Evolutionary conservation across 345 rosid genomes (phyloP).

Genomic region (Gossypium thurberi): DNA sequence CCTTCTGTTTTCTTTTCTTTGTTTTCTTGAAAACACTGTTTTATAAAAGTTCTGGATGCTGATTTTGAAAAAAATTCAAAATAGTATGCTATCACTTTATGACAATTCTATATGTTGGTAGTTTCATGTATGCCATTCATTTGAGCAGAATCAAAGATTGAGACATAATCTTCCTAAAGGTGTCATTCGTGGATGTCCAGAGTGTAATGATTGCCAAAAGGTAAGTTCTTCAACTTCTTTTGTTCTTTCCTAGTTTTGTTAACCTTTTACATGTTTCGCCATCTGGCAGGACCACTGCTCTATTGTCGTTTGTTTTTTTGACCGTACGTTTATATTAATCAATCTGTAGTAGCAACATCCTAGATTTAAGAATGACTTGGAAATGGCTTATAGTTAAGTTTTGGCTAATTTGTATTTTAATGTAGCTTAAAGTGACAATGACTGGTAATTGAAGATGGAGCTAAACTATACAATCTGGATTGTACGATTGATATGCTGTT

Average conservation of each 20-base stretch:
- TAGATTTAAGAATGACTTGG: neutral
- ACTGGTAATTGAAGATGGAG: slow-evolving; percentile 7
- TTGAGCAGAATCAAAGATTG: slow-evolving; percentile 40
- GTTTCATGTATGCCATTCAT: slow-evolving; percentile 6
- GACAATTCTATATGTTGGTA: slow-evolving; percentile 7
- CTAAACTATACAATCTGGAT: slow-evolving; percentile 1
- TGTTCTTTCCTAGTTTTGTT: neutral
- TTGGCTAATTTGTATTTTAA: neutral
- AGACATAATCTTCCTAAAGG: slow-evolving; percentile 69
- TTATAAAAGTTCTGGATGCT: neutral
- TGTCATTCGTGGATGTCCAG: slow-evolving; percentile 66
- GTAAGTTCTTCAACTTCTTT: slow-evolving; percentile 31
- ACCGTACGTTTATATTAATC: neutral
- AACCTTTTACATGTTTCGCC: neutral
- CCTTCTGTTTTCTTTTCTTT: neutral
- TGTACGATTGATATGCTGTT: neutral
- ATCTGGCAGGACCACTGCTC: neutral
- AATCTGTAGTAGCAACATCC: slow-evolving; percentile 2
- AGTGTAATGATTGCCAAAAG: slow-evolving; percentile 86
- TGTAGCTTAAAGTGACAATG: slow-evolving; percentile 1
- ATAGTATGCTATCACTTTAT: neutral
- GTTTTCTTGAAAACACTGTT: neutral
- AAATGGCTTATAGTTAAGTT: neutral
- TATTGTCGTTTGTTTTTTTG: neutral
- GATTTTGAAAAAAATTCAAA: slow-evolving; percentile 10